Evolutionary conservation across 306 rosid genomes (phyloP), one percentile per base, ranked within the genome.

Genomic region (Adenanthera pavonina): DNA sequence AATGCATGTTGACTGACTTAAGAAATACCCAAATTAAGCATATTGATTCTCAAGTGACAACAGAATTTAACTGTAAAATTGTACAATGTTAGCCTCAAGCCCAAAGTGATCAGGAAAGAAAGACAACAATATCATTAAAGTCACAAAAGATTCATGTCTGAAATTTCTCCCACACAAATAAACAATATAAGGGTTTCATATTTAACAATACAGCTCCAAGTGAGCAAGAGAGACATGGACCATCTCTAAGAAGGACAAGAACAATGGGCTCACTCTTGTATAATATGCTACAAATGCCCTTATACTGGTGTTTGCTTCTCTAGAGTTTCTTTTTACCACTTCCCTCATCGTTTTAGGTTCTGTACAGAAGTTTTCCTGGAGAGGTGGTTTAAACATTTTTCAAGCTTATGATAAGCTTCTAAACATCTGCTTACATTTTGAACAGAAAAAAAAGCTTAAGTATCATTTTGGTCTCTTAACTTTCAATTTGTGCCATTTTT

Each of bases 71-170:
- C 30, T 52, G 34, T 20, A 40, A 5, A 66, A 33, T 12, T 8
- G 0, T 16, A 8, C 44, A 33, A 16, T 51, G 44, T 17, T 15
- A 34, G 33, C 61, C 61, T 15, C 52, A 17, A 9, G 73, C 40
- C 40, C 40, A 71, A 13, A 7, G 12, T 5, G 0, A 73, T 5
- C 52, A 49, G 65, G 43, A 35, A 52, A 73, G 77, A n/a, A n/a
- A n/a, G n/a, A n/a, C n/a, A 19, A 8, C 60, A 49, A 72, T 15
- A 34, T 49, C 3, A 49, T 49, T 33, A 40, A 33, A 33, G 43
- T 72, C 76, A 72, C 30, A 62, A 25, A 47, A 71, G 43, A 17
- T 48, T 48, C 14, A 71, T 2, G 76, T 71, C 60, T 7, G n/a
- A 10, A 30, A 48, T 7, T 33, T 34, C 43, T 60, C 36, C 41